These are phyloP conservation scores for Umbilicus rupestris DNA, from an alignment of 164 flowering plant species.

Conservation along the genomic window DNA sequence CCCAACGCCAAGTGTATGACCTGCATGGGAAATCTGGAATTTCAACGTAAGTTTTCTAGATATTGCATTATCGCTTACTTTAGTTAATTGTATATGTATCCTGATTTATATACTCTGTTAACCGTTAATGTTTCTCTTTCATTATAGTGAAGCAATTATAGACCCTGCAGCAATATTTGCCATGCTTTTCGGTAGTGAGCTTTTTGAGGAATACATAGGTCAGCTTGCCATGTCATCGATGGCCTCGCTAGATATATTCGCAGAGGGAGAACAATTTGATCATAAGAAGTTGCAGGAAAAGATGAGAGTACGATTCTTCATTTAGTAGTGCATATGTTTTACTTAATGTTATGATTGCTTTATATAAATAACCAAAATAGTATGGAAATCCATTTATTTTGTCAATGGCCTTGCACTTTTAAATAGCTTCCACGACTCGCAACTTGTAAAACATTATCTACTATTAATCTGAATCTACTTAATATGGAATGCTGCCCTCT, in stretches of 20 bases:
- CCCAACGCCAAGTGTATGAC: constrained; percentile 88
- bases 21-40: constrained; percentile 85
- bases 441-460: not conserved
- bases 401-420: not conserved
- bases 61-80: not conserved
- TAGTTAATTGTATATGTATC: not conserved
- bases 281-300: constrained; percentile 80
- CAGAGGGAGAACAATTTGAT: constrained; percentile 83
- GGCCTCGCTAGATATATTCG: constrained; percentile 89
- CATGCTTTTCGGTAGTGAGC: constrained; percentile 99
- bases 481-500: not conserved
- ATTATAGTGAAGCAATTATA: constrained; percentile 77
- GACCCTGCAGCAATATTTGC: constrained; percentile 99
- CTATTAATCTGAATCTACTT: not conserved
- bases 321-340: not conserved
- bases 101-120: not conserved
- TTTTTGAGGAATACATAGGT: constrained; percentile 97
- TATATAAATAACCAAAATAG: not conserved
- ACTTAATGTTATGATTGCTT: not conserved
- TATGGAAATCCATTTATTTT: not conserved
- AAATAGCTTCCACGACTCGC: not conserved
- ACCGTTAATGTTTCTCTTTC: not conserved
- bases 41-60: constrained; percentile 52
- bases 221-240: constrained; percentile 99
- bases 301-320: constrained; percentile 58